Conservation (phyloP, 2,329 filamentous ascomycete genomes). For the Sporothrix brunneoviolacea region DNA sequence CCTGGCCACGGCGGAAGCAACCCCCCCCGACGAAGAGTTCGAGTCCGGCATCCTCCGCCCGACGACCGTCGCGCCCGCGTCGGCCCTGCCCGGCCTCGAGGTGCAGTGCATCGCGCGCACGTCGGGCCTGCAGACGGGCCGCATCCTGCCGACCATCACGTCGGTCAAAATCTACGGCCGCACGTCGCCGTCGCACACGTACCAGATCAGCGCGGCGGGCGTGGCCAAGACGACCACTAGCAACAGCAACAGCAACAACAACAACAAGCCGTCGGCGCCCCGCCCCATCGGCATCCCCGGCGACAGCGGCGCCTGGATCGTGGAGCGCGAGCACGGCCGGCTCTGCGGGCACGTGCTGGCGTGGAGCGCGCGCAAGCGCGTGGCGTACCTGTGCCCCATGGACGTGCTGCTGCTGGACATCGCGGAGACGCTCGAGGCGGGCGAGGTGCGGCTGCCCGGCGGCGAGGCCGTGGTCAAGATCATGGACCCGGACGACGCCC, state of each 20-base stretch:
- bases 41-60: constrained; percentile 37
- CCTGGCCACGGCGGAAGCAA: background rate
- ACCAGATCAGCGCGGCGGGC: constrained; percentile 37
- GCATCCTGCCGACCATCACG: constrained; percentile 69
- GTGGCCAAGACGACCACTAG: background rate
- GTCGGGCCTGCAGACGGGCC: constrained; percentile 71
- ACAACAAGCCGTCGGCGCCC: too few relatives aligned
- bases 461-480: constrained; percentile 37
- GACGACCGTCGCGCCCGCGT: constrained; percentile 51
- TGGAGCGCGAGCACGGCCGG: constrained; percentile 69
- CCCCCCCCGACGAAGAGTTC: constrained; percentile 8
- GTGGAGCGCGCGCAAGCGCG: constrained; percentile 71
- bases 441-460: constrained; percentile 64
- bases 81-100: constrained; percentile 61
- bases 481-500: constrained; percentile 13
- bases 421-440: constrained; percentile 65
- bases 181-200: constrained; percentile 67
- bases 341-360: constrained; percentile 88
- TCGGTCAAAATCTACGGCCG: constrained; percentile 85
- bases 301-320: constrained; percentile 89
- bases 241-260: background rate
- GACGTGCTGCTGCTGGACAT: constrained; percentile 84
- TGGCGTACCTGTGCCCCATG: constrained; percentile 94
- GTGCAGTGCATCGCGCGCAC: constrained; percentile 89
- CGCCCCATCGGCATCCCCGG: constrained; percentile 63